Evolutionary conservation across 805 yeast genomes (phyloP).

Genomic region (Lipomyces mesembrius): DNA sequence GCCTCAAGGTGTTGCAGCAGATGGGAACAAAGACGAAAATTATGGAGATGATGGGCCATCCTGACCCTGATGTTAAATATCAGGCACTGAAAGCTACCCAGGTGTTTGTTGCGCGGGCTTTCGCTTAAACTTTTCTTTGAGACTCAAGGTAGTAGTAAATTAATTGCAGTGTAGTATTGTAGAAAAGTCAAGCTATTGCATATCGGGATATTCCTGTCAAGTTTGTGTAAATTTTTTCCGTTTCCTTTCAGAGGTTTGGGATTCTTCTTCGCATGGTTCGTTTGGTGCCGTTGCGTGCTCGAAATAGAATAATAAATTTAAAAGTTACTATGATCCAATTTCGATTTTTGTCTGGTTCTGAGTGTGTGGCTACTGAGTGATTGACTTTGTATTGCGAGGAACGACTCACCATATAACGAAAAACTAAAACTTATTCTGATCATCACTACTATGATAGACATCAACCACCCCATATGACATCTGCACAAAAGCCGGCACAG

Average conservation of each 20-base stretch:
- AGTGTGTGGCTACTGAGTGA: background rate
- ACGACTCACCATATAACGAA: background rate
- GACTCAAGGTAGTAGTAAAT: background rate
- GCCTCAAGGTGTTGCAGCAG: slow-evolving; percentile 57
- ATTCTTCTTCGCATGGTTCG: background rate
- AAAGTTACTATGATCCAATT: background rate
- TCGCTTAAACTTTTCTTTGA: slow-evolving; percentile 40
- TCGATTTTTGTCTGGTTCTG: background rate
- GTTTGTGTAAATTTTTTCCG: background rate
- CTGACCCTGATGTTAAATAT: slow-evolving; percentile 85
- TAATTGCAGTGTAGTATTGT: background rate
- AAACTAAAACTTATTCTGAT: background rate
- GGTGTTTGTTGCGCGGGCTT: slow-evolving; percentile 82
- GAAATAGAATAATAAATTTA: background rate
- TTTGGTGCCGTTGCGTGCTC: background rate
- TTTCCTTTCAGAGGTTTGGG: background rate
- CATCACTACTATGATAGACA: background rate
- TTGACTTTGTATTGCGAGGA: background rate
- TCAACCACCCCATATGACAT: slow-evolving; percentile 5
- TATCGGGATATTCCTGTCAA: background rate
- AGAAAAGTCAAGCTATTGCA: background rate
- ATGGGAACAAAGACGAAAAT: slow-evolving; percentile 73
- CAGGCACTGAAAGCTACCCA: slow-evolving; percentile 97
- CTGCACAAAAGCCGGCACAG: slow-evolving; percentile 4
- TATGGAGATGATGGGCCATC: slow-evolving; percentile 80